phyloP scores from a whole-genome alignment of 257 asterid species.

The Solanum peruvianum region DNA sequence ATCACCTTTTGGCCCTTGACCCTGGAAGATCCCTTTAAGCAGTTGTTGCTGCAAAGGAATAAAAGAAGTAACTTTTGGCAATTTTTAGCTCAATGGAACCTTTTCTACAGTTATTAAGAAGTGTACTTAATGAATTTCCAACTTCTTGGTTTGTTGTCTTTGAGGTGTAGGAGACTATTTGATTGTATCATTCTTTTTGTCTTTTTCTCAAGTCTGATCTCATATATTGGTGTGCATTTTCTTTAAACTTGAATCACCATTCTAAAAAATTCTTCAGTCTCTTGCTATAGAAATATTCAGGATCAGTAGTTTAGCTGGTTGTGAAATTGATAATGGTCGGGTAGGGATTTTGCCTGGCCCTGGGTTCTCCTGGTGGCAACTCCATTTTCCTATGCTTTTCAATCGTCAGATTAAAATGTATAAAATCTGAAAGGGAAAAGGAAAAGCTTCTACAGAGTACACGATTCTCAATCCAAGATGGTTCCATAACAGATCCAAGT shows the following conservation, averaged over 20 bases:
- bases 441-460: not conserved
- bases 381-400: not conserved
- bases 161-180: not conserved
- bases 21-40: not conserved
- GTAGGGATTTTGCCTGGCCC: not conserved
- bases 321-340: not conserved
- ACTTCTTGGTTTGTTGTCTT: not conserved
- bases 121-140: not conserved
- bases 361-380: not conserved
- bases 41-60: not conserved
- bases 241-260: not conserved
- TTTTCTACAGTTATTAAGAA: not conserved
- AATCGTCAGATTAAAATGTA: not conserved
- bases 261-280: not conserved
- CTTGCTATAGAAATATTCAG: not conserved
- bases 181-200: not conserved
- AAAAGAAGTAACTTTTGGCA: not conserved
- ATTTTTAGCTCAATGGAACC: not conserved
- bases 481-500: not conserved
- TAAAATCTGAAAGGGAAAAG: not conserved
- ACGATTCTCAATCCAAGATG: not conserved
- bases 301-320: not conserved
- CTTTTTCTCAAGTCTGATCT: not conserved
- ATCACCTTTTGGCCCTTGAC: not conserved
- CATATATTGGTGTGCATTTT: not conserved